Evolutionary conservation across 768 basidiomycete species (phyloP).

Genomic region (Galerina sulciceps): DNA sequence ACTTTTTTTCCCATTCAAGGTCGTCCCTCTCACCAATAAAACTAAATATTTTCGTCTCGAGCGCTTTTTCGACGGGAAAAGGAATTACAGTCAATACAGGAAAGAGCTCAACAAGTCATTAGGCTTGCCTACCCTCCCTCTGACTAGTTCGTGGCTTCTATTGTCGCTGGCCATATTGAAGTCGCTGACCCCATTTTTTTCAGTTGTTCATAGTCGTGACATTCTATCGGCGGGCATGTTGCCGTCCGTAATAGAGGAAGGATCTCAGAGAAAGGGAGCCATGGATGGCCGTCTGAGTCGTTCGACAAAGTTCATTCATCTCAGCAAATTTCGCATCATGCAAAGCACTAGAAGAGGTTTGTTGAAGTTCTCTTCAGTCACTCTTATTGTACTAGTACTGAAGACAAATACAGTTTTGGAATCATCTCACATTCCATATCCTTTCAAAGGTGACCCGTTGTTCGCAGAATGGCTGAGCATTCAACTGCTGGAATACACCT

Average conservation of each 20-base stretch:
- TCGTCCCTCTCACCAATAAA: too few species aligned
- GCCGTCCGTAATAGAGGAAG: too few species aligned
- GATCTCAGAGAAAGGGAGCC: too few species aligned
- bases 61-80: not conserved
- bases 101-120: conserved; percentile 11
- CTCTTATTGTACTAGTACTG: not conserved
- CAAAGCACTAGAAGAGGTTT: not conserved
- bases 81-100: not conserved
- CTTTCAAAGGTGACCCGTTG: not conserved
- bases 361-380: not conserved
- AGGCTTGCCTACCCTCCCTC: conserved; percentile 34
- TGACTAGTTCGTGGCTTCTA: conserved; percentile 27
- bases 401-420: not conserved
- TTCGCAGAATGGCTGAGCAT: not conserved
- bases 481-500: conserved; percentile 4
- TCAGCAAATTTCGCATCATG: not conserved
- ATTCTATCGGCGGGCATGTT: not conserved
- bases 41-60: too few species aligned
- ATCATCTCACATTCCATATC: not conserved
- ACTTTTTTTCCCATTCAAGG: too few species aligned
- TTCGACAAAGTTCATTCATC: not conserved
- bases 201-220: not conserved
- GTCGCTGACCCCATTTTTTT: not conserved
- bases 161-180: too few species aligned
- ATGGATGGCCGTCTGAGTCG: too few species aligned